Conservation (phyloP, 768 basidiomycete species). For the Hortiboletus flavorubellus region DNA sequence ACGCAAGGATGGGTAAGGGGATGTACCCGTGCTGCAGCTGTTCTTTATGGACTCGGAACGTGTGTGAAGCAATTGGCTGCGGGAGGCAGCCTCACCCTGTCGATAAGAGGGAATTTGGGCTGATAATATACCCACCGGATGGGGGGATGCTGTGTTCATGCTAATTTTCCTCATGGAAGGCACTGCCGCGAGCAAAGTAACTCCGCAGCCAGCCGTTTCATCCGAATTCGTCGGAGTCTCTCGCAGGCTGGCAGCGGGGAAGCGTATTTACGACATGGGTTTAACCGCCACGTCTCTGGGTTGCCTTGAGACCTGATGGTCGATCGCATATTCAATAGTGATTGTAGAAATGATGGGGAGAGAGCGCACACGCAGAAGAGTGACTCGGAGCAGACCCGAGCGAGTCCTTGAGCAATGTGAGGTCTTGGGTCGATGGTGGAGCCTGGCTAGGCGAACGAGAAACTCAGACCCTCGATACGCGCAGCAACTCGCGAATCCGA, state of each 20-base stretch:
- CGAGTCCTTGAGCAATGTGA: too few species aligned
- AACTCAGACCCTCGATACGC: neutral
- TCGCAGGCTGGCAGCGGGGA: neutral
- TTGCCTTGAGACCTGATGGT: neutral
- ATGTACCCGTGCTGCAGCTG: neutral
- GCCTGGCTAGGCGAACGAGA: neutral
- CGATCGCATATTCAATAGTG: too few species aligned
- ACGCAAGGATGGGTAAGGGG: neutral
- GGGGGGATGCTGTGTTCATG: neutral
- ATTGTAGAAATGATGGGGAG: neutral
- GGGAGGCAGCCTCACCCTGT: too few species aligned
- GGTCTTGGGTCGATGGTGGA: too few species aligned
- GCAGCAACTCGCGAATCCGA: slow-evolving; percentile 2
- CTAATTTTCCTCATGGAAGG: neutral
- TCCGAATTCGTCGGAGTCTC: neutral
- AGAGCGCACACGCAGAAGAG: too few species aligned
- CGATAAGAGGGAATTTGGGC: too few species aligned
- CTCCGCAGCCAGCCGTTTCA: neutral
- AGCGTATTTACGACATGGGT: neutral
- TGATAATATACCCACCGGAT: neutral
- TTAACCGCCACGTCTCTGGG: too few species aligned
- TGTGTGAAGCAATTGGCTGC: neutral
- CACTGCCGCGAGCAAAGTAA: neutral
- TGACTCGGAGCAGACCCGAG: too few species aligned
- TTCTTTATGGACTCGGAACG: neutral